A percentile compares a stretch with the other conserved stretches of the same genome.
Conservation (phyloP, 1,284 basidiomycete genomes). For the Ustilago bromivora region DNA sequence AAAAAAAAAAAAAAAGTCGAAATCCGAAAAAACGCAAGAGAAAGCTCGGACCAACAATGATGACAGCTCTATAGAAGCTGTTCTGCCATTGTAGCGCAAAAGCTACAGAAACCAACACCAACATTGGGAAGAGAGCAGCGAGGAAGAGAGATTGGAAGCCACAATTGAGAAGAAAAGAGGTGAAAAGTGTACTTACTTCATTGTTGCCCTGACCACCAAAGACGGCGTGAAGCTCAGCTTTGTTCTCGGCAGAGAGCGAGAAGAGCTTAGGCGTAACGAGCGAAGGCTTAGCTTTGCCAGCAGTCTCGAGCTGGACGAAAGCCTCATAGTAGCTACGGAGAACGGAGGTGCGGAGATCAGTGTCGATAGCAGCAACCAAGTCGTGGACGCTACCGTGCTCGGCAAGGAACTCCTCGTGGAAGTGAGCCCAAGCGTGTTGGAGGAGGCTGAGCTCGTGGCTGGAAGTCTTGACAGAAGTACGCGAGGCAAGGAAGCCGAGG, state of each 20-base stretch:
- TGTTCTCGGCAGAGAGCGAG: slow-evolving; percentile 77
- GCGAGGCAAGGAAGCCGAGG: slow-evolving; percentile 71
- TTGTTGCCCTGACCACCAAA: slow-evolving; percentile 99
- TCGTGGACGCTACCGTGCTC: slow-evolving; percentile 78
- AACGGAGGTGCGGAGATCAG: slow-evolving; percentile 81
- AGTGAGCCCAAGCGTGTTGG: slow-evolving; percentile 66
- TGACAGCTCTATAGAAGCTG: slow-evolving; percentile 7
- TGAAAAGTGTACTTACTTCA: slow-evolving; percentile 74
- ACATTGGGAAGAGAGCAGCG: not conserved
- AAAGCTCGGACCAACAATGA: not conserved
- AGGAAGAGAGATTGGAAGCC: not conserved
- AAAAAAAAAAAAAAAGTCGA: slow-evolving; percentile 11
- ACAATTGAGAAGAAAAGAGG: not conserved
- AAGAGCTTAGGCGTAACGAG: slow-evolving; percentile 78
- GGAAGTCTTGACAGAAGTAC: slow-evolving; percentile 80
- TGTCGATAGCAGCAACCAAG: slow-evolving; percentile 80
- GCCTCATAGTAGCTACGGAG: slow-evolving; percentile 85
- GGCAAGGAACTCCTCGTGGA: slow-evolving; percentile 53
- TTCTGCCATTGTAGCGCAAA: not conserved
- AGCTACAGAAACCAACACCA: not conserved
- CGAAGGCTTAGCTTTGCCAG: slow-evolving; percentile 74
- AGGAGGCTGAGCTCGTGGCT: slow-evolving; percentile 82
- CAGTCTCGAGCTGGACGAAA: slow-evolving; percentile 78
- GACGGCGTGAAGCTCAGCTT: slow-evolving; percentile 87
- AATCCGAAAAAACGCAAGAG: slow-evolving; percentile 7